Base-by-base conservation (phyloP, 2,329 filamentous ascomycete species). In the Thelonectria blattea region DNA sequence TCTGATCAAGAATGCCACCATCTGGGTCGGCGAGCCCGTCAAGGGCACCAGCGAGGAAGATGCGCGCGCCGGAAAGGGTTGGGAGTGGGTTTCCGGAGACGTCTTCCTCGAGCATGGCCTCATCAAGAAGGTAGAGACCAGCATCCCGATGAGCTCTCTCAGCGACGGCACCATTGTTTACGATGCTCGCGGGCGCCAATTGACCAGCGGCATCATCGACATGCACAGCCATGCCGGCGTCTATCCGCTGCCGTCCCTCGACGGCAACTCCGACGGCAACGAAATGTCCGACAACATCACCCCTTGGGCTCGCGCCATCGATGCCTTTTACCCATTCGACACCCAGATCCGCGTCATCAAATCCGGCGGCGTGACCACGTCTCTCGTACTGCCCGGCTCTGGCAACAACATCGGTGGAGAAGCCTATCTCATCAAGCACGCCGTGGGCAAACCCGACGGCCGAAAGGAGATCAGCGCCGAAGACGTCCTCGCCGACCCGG, bases 321-420 rank as follows among this genome's bases (percentile, higher is more conserved):
- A 91, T 68, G 85, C 81, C 3, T 75, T 91, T 37, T 82, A 88
- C 66, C 85, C 87, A 0, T 77, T 85, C 12, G 88, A 91, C 68
- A 83, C 81, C 14, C 88, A 90, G 66, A 83, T 90, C 11, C 81
- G 88, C 64, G 84, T 88, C 64, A 91, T 91, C 78, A 90, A 90
- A 68, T 89, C 87, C 1, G 88, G 88, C 8, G 88, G 88, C n/a
- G 88, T 91, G 0, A 91, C 88, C 0, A 89, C 88, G 0, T 88
- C 84, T 22, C 78, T 91, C 2, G 77, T 91, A 4, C 79, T 91
- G 1, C 88, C 89, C 1, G 88, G 89, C 1, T 88, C 85, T 1
- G 87, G 83, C n/a, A 91, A 90, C 73, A 91, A 90, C 70, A 90
- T 91, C 42, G 89, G 87, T 22, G 89, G 89, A 62, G 88, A 91